These are phyloP conservation scores for Sporothrix pallida DNA, from an alignment of 2,329 filamentous ascomycete species.

Conservation along the genomic window DNA sequence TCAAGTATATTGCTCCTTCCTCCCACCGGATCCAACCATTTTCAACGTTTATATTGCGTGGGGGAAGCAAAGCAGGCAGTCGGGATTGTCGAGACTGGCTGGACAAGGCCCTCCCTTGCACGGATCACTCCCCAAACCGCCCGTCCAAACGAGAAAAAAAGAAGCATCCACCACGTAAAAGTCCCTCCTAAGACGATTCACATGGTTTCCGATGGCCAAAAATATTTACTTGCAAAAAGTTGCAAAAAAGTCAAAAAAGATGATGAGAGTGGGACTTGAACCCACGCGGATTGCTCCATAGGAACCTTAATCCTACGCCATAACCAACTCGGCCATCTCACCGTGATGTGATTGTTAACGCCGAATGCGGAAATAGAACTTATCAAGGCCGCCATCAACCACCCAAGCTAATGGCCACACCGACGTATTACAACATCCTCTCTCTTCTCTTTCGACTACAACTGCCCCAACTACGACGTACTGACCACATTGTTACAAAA, in stretches of 20 bases:
- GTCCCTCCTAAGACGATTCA: too few species aligned
- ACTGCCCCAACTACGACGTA: too few species aligned
- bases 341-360: constrained; percentile 9
- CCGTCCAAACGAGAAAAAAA: too few species aligned
- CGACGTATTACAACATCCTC: too few species aligned
- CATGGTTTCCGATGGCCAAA: neutral
- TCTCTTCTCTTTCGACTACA: too few species aligned
- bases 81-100: neutral
- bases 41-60: constrained; percentile 15
- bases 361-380: neutral
- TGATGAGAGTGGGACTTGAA: constrained; percentile 42
- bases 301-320: constrained; percentile 43
- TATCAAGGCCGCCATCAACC: too few species aligned
- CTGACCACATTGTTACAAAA: constrained; percentile 2
- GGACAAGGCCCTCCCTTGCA: neutral
- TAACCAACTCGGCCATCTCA: constrained; percentile 33
- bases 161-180: too few species aligned
- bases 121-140: too few species aligned
- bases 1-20: neutral
- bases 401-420: too few species aligned
- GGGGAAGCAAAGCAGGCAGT: neutral
- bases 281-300: constrained; percentile 47
- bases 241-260: constrained; percentile 7
- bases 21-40: constrained; percentile 16
- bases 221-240: neutral